Conservation (phyloP, 768 basidiomycete genomes). For the Clavaria fumosa region DNA sequence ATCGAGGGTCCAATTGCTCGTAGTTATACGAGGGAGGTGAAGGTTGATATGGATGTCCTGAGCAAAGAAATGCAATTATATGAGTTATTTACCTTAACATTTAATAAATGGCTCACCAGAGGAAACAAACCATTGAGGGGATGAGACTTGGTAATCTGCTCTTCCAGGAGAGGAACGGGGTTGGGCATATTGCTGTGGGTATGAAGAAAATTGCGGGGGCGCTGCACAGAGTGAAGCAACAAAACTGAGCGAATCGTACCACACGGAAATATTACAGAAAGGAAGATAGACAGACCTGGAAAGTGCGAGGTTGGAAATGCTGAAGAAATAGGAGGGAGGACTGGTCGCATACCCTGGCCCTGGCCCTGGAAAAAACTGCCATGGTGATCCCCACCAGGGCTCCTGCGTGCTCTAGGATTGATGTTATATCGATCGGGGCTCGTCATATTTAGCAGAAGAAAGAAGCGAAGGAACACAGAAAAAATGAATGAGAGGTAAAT, state of each 20-base stretch:
- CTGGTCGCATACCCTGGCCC: slow-evolving; percentile 75
- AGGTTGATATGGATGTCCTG: too few relatives aligned
- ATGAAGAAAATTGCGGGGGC: slow-evolving; percentile 22
- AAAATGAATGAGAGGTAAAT: slow-evolving; percentile 27
- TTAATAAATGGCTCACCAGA: slow-evolving; percentile 24
- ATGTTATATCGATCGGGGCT: too few relatives aligned
- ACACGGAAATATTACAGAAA: slow-evolving; percentile 28
- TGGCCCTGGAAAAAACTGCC: slow-evolving; percentile 53
- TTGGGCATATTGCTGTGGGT: slow-evolving; percentile 45
- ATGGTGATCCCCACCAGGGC: slow-evolving; percentile 48
- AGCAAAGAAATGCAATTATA: too few relatives aligned
- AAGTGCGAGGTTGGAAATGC: slow-evolving; percentile 80
- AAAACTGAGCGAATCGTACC: slow-evolving; percentile 42
- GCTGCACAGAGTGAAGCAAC: slow-evolving; percentile 38
- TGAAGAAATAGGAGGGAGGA: slow-evolving; percentile 74
- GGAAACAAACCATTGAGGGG: slow-evolving; percentile 26
- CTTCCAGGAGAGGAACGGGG: slow-evolving; percentile 48
- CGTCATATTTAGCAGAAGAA: slow-evolving; percentile 45
- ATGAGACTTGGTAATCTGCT: slow-evolving; percentile 38
- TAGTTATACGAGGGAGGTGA: too few relatives aligned
- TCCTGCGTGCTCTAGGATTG: slow-evolving; percentile 36
- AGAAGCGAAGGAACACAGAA: slow-evolving; percentile 32
- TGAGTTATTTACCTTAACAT: too few relatives aligned
- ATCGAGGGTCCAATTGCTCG: too few relatives aligned
- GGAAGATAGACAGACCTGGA: slow-evolving; percentile 63